Percentiles rank a stretch among this genome's conserved stretches.
Conservation (phyloP, 257 asterid genomes). For the Marsdenia floribunda region DNA sequence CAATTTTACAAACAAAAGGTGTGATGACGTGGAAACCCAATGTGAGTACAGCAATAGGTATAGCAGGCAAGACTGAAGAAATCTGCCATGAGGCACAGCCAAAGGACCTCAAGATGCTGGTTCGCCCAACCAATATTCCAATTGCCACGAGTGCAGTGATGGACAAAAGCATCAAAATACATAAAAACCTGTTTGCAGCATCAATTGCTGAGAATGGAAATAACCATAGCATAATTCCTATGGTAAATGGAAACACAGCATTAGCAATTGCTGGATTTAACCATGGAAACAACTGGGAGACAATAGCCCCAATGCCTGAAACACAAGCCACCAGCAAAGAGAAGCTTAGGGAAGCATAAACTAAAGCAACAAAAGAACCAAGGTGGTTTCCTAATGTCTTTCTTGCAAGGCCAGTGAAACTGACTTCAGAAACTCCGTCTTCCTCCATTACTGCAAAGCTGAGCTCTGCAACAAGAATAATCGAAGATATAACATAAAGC, state of each 20-base stretch:
- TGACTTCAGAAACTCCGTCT: slow-evolving; percentile 32
- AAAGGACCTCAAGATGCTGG: slow-evolving; percentile 28
- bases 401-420: slow-evolving; percentile 34
- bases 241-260: slow-evolving; percentile 28
- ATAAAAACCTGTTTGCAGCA: slow-evolving; percentile 26
- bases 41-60: slow-evolving; percentile 38
- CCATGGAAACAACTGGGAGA: slow-evolving; percentile 31
- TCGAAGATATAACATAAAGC: slow-evolving; percentile 36
- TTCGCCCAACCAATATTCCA: slow-evolving; percentile 29
- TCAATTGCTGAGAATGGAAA: slow-evolving; percentile 31
- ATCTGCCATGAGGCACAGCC: slow-evolving; percentile 26
- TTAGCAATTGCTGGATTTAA: slow-evolving; percentile 25
- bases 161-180: slow-evolving; percentile 33
- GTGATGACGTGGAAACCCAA: slow-evolving; percentile 39
- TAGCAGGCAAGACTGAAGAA: slow-evolving; percentile 34
- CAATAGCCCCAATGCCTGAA: slow-evolving; percentile 37
- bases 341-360: slow-evolving; percentile 34
- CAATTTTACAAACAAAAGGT: slow-evolving; percentile 37
- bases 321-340: slow-evolving; percentile 37
- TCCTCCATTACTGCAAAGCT: slow-evolving; percentile 40
- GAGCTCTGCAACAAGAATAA: slow-evolving; percentile 39
- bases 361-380: slow-evolving; percentile 35
- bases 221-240: slow-evolving; percentile 20
- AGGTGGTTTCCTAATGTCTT: slow-evolving; percentile 27
- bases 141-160: slow-evolving; percentile 25